phyloP scores from a whole-genome alignment of 305 asterid species.

The Fraxinus greggii region DNA sequence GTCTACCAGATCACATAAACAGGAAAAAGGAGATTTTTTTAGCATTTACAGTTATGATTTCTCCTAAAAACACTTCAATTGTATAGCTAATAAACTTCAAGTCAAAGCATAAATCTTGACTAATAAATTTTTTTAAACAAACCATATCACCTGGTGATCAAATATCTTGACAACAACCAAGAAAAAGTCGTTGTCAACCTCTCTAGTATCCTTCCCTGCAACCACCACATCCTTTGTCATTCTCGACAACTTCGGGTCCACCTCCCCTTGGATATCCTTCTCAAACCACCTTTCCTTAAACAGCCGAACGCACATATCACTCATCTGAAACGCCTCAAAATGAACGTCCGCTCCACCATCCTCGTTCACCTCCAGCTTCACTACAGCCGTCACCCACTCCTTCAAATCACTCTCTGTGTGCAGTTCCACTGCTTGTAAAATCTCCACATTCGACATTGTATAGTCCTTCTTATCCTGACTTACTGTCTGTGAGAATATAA shows the following conservation, averaged over 20 bases:
- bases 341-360: conserved; percentile 79
- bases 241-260: conserved; percentile 83
- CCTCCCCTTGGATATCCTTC: conserved; percentile 53
- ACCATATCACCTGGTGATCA: conserved; percentile 71
- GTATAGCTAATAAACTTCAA: not conserved
- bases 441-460: conserved; percentile 70
- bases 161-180: conserved; percentile 87
- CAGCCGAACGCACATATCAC: conserved; percentile 74
- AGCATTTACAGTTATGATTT: not conserved
- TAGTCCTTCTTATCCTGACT: conserved; percentile 87
- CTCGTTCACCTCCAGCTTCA: conserved; percentile 83
- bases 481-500: conserved; percentile 77
- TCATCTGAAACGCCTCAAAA: conserved; percentile 95
- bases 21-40: not conserved
- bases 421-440: conserved; percentile 78
- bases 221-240: conserved; percentile 86
- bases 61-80: not conserved
- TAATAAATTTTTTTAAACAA: not conserved
- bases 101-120: not conserved
- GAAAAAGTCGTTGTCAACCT: conserved; percentile 93
- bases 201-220: conserved; percentile 82
- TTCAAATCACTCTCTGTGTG: conserved; percentile 77
- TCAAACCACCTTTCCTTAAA: conserved; percentile 83
- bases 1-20: not conserved
- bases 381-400: conserved; percentile 95